phyloP scores from a whole-genome alignment of 129 eudicot species.

The Escallonia rubra region DNA sequence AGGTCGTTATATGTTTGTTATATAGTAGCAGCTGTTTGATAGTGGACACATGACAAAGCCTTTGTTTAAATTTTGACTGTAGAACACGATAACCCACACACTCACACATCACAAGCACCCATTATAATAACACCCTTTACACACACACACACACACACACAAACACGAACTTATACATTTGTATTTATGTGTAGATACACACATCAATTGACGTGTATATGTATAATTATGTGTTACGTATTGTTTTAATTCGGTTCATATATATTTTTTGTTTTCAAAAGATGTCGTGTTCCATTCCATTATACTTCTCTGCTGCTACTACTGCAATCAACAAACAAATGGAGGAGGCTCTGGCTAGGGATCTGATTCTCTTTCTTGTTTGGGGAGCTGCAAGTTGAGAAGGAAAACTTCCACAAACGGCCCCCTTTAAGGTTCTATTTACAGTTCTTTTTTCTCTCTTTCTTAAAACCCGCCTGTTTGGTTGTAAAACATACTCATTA shows the following conservation, averaged over 20 bases:
- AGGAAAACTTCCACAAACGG: slow-evolving; percentile 10
- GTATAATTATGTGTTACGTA: background rate
- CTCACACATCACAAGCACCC: slow-evolving; percentile 5
- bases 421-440: slow-evolving; percentile 1
- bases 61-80: slow-evolving; percentile 18
- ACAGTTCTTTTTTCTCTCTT: background rate
- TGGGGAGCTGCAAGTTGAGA: slow-evolving; percentile 13
- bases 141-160: background rate
- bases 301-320: slow-evolving; percentile 15
- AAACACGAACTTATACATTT: background rate
- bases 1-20: background rate
- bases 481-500: background rate
- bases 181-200: background rate
- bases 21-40: slow-evolving; percentile 14
- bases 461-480: background rate
- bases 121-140: background rate
- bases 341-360: background rate
- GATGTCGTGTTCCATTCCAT: background rate
- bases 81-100: slow-evolving; percentile 26
- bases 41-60: slow-evolving; percentile 22
- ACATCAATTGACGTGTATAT: background rate
- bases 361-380: background rate
- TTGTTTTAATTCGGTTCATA: background rate
- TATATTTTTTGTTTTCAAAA: background rate
- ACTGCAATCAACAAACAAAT: slow-evolving; percentile 8